phyloP scores from a whole-genome alignment of 495 filamentous ascomycete species.

The Lasiosphaeria hispida region DNA sequence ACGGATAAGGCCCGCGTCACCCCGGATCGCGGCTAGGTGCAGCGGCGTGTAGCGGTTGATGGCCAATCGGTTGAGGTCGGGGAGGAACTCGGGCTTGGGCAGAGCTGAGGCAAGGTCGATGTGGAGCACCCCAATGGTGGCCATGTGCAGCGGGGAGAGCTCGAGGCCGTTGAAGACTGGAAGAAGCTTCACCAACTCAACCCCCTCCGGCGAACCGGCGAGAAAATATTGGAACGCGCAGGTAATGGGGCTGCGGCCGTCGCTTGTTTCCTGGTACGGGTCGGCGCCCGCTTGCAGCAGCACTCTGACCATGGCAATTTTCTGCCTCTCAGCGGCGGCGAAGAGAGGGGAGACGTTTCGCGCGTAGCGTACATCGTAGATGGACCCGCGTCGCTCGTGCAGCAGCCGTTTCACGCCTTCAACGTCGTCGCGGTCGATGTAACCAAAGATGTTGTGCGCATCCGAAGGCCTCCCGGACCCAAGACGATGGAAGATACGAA shows the following conservation, averaged over 20 bases:
- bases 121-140: background rate
- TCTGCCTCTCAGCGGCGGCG: background rate
- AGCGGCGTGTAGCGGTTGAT: slow-evolving; percentile 40
- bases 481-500: background rate
- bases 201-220: background rate
- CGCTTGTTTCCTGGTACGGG: background rate
- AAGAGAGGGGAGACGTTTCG: background rate
- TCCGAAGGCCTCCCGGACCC: background rate
- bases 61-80: background rate
- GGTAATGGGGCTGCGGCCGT: background rate
- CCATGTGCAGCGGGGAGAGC: background rate
- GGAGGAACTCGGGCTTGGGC: slow-evolving; percentile 1
- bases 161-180: background rate
- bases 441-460: background rate
- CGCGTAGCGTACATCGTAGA: background rate
- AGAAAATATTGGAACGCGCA: background rate
- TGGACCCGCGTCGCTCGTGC: background rate
- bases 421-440: background rate
- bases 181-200: background rate
- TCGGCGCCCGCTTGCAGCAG: background rate
- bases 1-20: slow-evolving; percentile 4
- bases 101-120: background rate
- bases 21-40: slow-evolving; percentile 21
- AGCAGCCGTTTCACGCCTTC: background rate
- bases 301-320: background rate